Percentiles rank a stretch among this genome's conserved stretches.
Evolutionary conservation across 2,329 filamentous ascomycete genomes (phyloP).

Genomic region (Sporothrix mexicana): DNA sequence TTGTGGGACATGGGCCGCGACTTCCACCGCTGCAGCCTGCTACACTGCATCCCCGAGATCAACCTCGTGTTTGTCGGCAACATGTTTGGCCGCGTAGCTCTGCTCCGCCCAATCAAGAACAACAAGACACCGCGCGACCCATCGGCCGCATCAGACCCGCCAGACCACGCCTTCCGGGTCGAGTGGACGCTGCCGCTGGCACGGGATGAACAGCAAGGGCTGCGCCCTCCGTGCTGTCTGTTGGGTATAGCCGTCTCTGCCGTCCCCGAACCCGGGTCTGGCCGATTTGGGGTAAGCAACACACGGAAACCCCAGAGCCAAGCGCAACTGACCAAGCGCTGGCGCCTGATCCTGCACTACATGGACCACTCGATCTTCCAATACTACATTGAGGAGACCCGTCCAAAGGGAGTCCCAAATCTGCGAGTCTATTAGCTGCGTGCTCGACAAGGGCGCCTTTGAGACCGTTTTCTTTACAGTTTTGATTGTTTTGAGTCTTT

Average conservation of each 20-base stretch:
- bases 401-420: too few relatives aligned
- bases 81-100: conserved; percentile 67
- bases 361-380: conserved; percentile 71
- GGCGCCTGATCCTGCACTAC: conserved; percentile 74
- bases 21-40: conserved; percentile 62
- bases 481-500: too few relatives aligned
- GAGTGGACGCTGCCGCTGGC: conserved; percentile 58
- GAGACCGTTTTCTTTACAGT: not conserved
- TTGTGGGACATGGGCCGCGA: conserved; percentile 44
- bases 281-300: conserved; percentile 38
- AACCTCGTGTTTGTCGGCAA: conserved; percentile 71
- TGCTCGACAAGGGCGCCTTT: not conserved
- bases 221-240: conserved; percentile 58
- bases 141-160: conserved; percentile 34
- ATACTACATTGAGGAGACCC: conserved; percentile 63
- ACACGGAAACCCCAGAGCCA: not conserved
- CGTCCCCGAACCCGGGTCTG: conserved; percentile 55
- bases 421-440: not conserved
- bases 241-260: conserved; percentile 72
- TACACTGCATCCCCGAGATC: conserved; percentile 69
- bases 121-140: conserved; percentile 35
- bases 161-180: conserved; percentile 53
- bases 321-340: conserved; percentile 53
- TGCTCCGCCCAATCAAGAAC: conserved; percentile 64
- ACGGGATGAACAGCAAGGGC: conserved; percentile 52